Conservation (phyloP, 2,329 filamentous ascomycete species). For the Dothidotthia symphoricarpi region DNA sequence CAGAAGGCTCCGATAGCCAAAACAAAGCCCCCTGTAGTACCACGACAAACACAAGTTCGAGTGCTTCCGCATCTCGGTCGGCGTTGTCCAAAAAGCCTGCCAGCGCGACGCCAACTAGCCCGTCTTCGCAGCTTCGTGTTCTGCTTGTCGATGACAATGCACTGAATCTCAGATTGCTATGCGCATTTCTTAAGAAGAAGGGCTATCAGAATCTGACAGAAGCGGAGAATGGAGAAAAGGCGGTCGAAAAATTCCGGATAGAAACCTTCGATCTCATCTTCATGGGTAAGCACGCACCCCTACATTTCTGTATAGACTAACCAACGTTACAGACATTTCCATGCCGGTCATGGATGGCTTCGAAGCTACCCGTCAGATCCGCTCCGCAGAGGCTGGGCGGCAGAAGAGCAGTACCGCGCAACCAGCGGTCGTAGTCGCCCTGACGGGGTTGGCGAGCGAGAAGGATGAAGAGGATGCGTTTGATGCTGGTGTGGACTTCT, state of each 20-base stretch:
- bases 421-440: constrained; percentile 9
- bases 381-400: constrained; percentile 13
- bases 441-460: constrained; percentile 21
- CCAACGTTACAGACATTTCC: constrained; percentile 16
- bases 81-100: too few relatives aligned
- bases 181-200: constrained; percentile 21
- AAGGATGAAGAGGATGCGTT: constrained; percentile 14
- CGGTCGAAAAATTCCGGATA: constrained; percentile 19
- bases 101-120: too few relatives aligned
- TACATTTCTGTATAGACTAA: neutral
- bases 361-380: constrained; percentile 24
- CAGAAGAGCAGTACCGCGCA: neutral
- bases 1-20: too few relatives aligned
- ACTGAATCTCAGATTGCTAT: constrained; percentile 33
- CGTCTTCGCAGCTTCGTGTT: constrained; percentile 8
- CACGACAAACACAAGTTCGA: too few relatives aligned
- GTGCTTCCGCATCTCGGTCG: too few relatives aligned
- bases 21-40: too few relatives aligned
- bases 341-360: constrained; percentile 36
- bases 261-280: constrained; percentile 21
- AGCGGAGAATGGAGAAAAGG: constrained; percentile 12
- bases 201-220: constrained; percentile 1
- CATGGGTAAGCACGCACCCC: constrained; percentile 14
- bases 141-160: constrained; percentile 39
- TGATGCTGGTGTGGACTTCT: constrained; percentile 17